Evolutionary conservation across 441 rosid genomes (phyloP), one percentile per base, ranked within the genome.

Genomic region (Kokia cookei): DNA sequence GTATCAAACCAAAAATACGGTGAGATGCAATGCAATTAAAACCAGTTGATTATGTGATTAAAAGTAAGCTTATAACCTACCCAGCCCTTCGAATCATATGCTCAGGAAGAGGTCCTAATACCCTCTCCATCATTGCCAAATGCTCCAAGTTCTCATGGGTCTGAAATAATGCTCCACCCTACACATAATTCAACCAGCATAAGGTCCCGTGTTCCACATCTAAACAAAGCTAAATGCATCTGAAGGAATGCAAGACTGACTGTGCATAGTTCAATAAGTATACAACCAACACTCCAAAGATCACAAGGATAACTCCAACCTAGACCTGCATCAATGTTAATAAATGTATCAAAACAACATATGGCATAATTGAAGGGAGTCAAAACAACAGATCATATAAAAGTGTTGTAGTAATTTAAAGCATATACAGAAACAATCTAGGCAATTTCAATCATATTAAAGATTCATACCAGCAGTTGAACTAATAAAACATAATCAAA

Each of bases 101-200:
- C 81, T 86, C 85, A 19, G 96, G 97, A 50, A 90, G 73, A 79
- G 91, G 90, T 61, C 97, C 97, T 77, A 92, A 79, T 51, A 87
- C 94, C 84, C 90, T 87, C 86, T 92, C 97, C 97, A 92, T 92
- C 97, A 92, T 92, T 72, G 97, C 97, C 81, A 92, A 80, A 75
- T 90, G 97, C 80, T 92, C 96, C 65, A 92, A 82, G 83, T 86
- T 90, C 73, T 90, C 96, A 71, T 90, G 97, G 11, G 94, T 92
- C 80, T 88, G 97, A 77, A 92, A 92, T 19, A 92, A 79, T 57
- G 94, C 94, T 82, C 82, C 89, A 8, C 97, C 96, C 96, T 92
- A 75, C 53, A 69, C 43, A 70, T 71, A 76, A 81, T 47, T 74
- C 42, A 6, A 15, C 50, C 5, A 14, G 70, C 48, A 69, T 70